Percentiles rank a stretch among this genome's conserved stretches.
Evolutionary conservation across 2,329 filamentous ascomycete genomes (phyloP).

Genomic region (Monilinia fructigena): DNA sequence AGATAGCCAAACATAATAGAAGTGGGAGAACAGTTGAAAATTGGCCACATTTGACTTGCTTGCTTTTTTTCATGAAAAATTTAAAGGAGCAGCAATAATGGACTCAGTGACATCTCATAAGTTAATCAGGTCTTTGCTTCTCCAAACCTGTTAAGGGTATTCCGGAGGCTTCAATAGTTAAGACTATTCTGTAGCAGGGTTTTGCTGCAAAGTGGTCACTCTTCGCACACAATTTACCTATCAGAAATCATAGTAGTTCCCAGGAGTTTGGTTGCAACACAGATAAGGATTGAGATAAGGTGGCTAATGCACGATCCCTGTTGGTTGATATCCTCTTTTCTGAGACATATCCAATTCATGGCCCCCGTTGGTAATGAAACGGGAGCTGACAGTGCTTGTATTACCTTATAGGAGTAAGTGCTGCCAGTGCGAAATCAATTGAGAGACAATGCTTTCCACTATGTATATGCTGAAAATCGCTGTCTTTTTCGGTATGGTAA

Average conservation of each 20-base stretch:
- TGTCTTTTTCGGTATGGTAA: neutral
- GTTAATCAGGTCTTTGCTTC: neutral
- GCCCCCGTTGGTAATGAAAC: neutral
- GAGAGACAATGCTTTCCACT: neutral
- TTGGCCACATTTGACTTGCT: neutral
- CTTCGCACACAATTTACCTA: neutral
- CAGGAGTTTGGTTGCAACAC: neutral
- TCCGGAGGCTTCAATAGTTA: neutral
- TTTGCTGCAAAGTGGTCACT: conserved; percentile 6
- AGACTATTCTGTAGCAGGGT: conserved; percentile 7
- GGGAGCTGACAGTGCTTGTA: neutral
- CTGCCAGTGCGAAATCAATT: neutral
- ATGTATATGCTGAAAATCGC: neutral
- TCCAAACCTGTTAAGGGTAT: conserved; percentile 1
- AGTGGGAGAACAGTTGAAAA: neutral
- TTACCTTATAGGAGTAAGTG: neutral
- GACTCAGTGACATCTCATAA: neutral
- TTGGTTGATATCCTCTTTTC: neutral
- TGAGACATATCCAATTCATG: conserved; percentile 8
- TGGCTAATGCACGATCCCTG: conserved; percentile 14
- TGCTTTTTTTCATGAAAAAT: neutral
- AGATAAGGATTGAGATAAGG: conserved; percentile 10
- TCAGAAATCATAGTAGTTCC: neutral
- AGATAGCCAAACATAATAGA: neutral
- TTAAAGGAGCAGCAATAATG: neutral